Conservation (phyloP, 179 eudicot genomes). For the Drosera spatulata region DNA sequence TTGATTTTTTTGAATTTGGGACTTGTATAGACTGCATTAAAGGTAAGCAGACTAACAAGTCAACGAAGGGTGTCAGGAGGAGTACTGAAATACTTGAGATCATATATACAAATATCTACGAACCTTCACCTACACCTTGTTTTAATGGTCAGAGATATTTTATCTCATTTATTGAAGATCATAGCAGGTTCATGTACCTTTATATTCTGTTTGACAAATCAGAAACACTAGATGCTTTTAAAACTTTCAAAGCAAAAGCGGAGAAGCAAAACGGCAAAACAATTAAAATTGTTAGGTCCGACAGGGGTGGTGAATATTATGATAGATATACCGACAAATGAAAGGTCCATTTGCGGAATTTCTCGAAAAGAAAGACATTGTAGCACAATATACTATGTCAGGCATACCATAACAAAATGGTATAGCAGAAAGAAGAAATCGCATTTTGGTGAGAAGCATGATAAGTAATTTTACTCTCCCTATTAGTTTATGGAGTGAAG, state of each 20-base stretch:
- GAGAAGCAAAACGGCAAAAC: too few species aligned
- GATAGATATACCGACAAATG: background rate
- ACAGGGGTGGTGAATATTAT: background rate
- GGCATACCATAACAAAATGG: too few species aligned
- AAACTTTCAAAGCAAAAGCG: background rate
- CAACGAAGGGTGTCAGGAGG: background rate
- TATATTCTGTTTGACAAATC: too few species aligned
- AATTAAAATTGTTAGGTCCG: background rate
- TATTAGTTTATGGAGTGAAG: too few species aligned
- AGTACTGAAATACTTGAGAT: background rate
- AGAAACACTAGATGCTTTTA: background rate
- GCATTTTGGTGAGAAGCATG: too few species aligned
- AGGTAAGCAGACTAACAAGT: background rate
- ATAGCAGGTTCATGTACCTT: background rate
- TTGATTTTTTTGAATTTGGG: background rate
- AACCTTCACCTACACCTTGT: background rate
- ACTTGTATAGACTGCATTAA: background rate
- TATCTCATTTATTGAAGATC: background rate
- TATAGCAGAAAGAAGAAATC: too few species aligned
- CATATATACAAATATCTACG: background rate
- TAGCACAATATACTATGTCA: too few species aligned
- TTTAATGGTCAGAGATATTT: background rate
- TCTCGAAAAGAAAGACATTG: too few species aligned
- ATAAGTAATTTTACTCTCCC: too few species aligned
- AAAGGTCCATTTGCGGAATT: background rate